A percentile compares a stretch with the other conserved stretches of the same genome.
Evolutionary conservation across 2,329 filamentous ascomycete species (phyloP).

Genomic region (Aureobasidium sp.): DNA sequence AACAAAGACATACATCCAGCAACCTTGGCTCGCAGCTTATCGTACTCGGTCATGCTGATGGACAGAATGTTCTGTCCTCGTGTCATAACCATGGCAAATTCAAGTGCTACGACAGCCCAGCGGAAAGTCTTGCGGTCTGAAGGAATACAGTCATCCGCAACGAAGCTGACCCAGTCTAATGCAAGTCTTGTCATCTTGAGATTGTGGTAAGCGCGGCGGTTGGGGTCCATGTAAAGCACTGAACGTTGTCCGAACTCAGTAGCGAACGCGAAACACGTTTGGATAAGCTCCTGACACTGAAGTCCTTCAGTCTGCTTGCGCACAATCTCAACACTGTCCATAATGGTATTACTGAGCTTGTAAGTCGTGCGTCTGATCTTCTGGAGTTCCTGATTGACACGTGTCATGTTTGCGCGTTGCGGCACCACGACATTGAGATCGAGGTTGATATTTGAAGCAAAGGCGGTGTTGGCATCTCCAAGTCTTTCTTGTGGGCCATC

Average conservation of each 20-base stretch:
- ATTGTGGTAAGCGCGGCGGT: conserved; percentile 93
- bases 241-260: conserved; percentile 97
- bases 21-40: conserved; percentile 74
- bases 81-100: conserved; percentile 97
- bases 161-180: conserved; percentile 95
- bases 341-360: conserved; percentile 94
- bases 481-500: conserved; percentile 75
- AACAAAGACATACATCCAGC: conserved; percentile 95
- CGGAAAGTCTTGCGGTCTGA: conserved; percentile 93
- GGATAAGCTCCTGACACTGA: conserved; percentile 90
- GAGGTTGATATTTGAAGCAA: conserved; percentile 73
- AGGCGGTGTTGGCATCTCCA: conserved; percentile 66
- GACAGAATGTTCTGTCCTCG: conserved; percentile 87
- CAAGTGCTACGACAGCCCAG: conserved; percentile 90
- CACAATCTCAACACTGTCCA: conserved; percentile 95
- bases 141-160: conserved; percentile 91
- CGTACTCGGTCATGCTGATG: conserved; percentile 81
- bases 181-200: conserved; percentile 87
- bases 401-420: conserved; percentile 83
- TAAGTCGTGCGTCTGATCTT: conserved; percentile 95
- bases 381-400: conserved; percentile 82
- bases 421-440: conserved; percentile 86
- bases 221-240: conserved; percentile 90
- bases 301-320: conserved; percentile 73
- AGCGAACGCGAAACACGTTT: conserved; percentile 97